Conservation (phyloP, 352 stramenopile species). For the Aphanomyces invadans region DNA sequence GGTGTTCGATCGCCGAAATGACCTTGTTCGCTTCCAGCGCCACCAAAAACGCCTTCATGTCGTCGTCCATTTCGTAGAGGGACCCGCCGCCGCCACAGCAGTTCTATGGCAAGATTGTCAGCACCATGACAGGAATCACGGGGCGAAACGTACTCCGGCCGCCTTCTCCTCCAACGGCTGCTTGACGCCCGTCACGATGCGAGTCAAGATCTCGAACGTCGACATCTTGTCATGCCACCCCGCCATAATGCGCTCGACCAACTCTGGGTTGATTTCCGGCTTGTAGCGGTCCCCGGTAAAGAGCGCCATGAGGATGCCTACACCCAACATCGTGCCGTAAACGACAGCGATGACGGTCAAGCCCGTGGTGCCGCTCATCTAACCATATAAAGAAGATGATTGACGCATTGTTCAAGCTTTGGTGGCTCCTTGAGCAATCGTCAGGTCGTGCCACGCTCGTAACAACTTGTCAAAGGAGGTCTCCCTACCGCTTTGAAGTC, state of each 20-base stretch:
- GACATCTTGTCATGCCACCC: constrained; percentile 21
- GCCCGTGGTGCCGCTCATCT: constrained; percentile 29
- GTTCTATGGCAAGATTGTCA: constrained; percentile 6
- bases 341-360: constrained; percentile 56
- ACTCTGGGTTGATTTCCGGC: constrained; percentile 12
- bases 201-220: constrained; percentile 2
- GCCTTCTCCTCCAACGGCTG: constrained; percentile 17
- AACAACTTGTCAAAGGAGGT: too few relatives aligned
- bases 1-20: constrained; percentile 19
- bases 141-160: neutral
- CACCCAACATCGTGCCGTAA: constrained; percentile 63
- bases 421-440: too few relatives aligned
- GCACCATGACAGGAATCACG: neutral
- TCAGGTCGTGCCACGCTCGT: too few relatives aligned
- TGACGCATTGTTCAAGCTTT: constrained; percentile 60
- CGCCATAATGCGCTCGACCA: constrained; percentile 5
- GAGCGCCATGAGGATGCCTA: constrained; percentile 47
- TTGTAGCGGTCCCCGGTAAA: constrained; percentile 25
- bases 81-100: constrained; percentile 7
- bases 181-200: constrained; percentile 3
- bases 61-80: constrained; percentile 15
- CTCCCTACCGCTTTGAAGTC: constrained; percentile 25
- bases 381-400: constrained; percentile 42
- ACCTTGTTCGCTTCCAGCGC: constrained; percentile 7
- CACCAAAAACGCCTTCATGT: constrained; percentile 14